phyloP scores from a whole-genome alignment of 2,329 filamentous ascomycete species.

The Aureobasidium pullulans region DNA sequence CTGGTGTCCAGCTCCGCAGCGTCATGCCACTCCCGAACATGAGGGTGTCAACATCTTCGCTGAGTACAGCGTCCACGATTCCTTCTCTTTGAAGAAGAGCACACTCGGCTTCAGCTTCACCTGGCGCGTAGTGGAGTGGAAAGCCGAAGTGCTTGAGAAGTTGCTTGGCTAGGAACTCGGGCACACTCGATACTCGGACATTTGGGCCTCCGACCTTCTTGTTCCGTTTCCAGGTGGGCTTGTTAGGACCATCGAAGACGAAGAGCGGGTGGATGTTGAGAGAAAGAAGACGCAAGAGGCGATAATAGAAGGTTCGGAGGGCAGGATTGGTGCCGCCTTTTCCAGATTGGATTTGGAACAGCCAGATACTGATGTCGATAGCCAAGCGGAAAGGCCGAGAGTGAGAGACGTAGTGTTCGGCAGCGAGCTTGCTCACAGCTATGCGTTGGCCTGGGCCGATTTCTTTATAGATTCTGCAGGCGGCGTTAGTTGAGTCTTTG shows the following conservation, averaged over 20 bases:
- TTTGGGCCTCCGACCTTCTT: conserved; percentile 57
- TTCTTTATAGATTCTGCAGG: conserved; percentile 73
- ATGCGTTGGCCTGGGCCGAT: conserved; percentile 74
- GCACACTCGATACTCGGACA: conserved; percentile 56
- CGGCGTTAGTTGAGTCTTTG: conserved; percentile 10
- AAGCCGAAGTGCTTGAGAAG: conserved; percentile 82
- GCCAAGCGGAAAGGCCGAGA: conserved; percentile 74
- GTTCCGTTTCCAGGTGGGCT: conserved; percentile 81
- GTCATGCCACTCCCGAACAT: conserved; percentile 89
- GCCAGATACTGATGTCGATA: conserved; percentile 94
- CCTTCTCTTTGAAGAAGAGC: conserved; percentile 74
- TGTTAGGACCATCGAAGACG: conserved; percentile 81
- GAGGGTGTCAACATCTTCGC: conserved; percentile 92
- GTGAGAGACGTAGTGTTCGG: conserved; percentile 64
- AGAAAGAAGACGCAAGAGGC: conserved; percentile 67
- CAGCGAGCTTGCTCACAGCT: conserved; percentile 73
- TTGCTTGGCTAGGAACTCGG: conserved; percentile 72
- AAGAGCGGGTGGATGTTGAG: conserved; percentile 81
- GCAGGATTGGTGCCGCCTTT: conserved; percentile 83
- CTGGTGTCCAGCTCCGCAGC: conserved; percentile 75
- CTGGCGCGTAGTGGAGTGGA: conserved; percentile 75
- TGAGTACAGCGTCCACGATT: conserved; percentile 86
- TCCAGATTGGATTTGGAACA: conserved; percentile 84
- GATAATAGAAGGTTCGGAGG: conserved; percentile 85
- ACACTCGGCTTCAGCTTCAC: conserved; percentile 94